These are phyloP conservation scores for Castanospermum australe DNA, from an alignment of 306 rosid species.

Conservation along the genomic window DNA sequence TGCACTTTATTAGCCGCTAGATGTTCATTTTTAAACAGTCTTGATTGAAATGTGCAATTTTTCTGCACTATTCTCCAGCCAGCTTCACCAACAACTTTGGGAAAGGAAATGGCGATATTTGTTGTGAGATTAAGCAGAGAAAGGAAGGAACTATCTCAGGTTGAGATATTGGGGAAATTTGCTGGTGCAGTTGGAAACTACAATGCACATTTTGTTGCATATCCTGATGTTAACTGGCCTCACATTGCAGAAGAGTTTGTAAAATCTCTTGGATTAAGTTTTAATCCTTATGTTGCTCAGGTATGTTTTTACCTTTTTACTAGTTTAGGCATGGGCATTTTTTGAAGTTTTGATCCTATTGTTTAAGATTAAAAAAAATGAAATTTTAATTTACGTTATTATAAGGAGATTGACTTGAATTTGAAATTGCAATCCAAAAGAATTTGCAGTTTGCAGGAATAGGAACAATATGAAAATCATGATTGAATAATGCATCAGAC, in stretches of 20 bases:
- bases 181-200: conserved; percentile 82
- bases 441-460: too few species aligned
- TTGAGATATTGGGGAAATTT: conserved; percentile 61
- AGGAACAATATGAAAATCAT: too few species aligned
- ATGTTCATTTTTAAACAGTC: too few species aligned
- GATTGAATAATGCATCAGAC: too few species aligned
- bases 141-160: conserved; percentile 47
- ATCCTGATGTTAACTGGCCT: conserved; percentile 57
- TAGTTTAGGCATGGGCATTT: too few species aligned
- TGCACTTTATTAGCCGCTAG: too few species aligned
- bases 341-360: too few species aligned
- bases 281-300: conserved; percentile 61
- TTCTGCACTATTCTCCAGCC: conserved; percentile 37
- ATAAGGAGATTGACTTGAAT: too few species aligned
- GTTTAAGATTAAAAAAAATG: too few species aligned
- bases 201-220: conserved; percentile 69
- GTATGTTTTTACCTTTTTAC: conserved; percentile 15
- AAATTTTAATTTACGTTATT: too few species aligned
- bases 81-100: conserved; percentile 69
- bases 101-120: conserved; percentile 74
- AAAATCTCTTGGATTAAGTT: conserved; percentile 55
- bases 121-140: conserved; percentile 56
- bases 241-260: conserved; percentile 55
- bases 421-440: too few species aligned
- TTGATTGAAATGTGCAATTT: too few species aligned